A percentile compares a stretch with the other conserved stretches of the same genome.
phyloP scores from a whole-genome alignment of 2,329 filamentous ascomycete species.

The Fusarium nelsonii region DNA sequence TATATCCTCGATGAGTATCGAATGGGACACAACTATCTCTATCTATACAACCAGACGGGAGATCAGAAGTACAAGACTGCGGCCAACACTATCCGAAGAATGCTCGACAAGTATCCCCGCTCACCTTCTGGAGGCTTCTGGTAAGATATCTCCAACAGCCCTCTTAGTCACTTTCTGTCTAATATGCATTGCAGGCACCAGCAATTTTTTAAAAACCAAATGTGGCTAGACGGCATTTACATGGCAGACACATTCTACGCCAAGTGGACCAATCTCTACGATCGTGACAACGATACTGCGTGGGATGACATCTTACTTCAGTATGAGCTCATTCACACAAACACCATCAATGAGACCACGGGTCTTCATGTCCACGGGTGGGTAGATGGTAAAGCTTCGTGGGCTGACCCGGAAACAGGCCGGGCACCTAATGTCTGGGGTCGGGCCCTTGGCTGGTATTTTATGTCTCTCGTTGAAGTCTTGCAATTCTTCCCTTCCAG shows the following conservation, averaged over 20 bases:
- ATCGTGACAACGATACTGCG: constrained; percentile 52
- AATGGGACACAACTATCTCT: constrained; percentile 64
- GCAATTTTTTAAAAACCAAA: constrained; percentile 61
- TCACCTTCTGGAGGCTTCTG: constrained; percentile 65
- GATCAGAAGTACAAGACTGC: constrained; percentile 62
- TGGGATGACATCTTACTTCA: constrained; percentile 60
- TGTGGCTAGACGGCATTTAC: constrained; percentile 69
- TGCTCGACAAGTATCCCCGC: constrained; percentile 61
- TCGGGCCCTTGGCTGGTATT: constrained; percentile 64
- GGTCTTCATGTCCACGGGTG: constrained; percentile 66
- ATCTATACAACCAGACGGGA: constrained; percentile 59
- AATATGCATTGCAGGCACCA: constrained; percentile 23
- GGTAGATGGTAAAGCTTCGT: constrained; percentile 60
- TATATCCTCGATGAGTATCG: constrained; percentile 65
- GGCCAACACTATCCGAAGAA: constrained; percentile 57
- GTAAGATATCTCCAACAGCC: constrained; percentile 25
- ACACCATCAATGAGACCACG: constrained; percentile 54
- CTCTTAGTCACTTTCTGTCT: rapidly evolving
- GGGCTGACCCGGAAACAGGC: constrained; percentile 62
- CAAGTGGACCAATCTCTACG: constrained; percentile 53
- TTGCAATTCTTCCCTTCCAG: constrained; percentile 57
- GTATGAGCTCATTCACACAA: constrained; percentile 58
- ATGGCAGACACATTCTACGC: constrained; percentile 61
- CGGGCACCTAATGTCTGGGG: constrained; percentile 64
- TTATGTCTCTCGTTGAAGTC: constrained; percentile 62